Percentiles rank a stretch among this genome's conserved stretches.
Evolutionary conservation across 345 rosid species (phyloP).

Genomic region (Eucalyptus tenuipes): DNA sequence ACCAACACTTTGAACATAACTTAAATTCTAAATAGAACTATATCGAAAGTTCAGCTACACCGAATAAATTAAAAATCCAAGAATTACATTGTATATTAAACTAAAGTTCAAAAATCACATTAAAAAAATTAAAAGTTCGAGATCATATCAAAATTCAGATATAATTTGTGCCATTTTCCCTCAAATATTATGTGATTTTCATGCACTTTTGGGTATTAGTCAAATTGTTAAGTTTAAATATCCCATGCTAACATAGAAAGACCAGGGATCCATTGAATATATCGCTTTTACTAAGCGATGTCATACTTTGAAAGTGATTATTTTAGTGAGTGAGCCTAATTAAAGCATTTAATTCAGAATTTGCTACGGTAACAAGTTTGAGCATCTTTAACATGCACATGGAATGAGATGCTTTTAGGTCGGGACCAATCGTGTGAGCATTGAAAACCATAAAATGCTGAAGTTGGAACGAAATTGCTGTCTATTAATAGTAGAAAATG

Average conservation of each 20-base stretch:
- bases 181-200: neutral
- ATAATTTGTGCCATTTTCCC: too few species aligned
- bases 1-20: too few species aligned
- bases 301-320: neutral
- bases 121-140: too few species aligned
- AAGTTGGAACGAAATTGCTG: neutral
- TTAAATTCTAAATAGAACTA: too few species aligned
- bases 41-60: too few species aligned
- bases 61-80: fast-evolving
- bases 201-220: neutral
- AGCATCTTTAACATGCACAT: neutral
- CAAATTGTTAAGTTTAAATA: neutral
- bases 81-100: fast-evolving
- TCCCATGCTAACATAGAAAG: neutral
- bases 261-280: fast-evolving
- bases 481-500: neutral
- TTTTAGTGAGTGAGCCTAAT: neutral
- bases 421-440: neutral
- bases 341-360: neutral
- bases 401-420: neutral
- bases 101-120: fast-evolving
- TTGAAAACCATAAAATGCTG: neutral
- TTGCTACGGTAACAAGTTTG: neutral
- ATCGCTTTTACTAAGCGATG: neutral
- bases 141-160: fast-evolving